Conservation (phyloP, 1,139 yeast species). For the Yamadazyma dushanensis region DNA sequence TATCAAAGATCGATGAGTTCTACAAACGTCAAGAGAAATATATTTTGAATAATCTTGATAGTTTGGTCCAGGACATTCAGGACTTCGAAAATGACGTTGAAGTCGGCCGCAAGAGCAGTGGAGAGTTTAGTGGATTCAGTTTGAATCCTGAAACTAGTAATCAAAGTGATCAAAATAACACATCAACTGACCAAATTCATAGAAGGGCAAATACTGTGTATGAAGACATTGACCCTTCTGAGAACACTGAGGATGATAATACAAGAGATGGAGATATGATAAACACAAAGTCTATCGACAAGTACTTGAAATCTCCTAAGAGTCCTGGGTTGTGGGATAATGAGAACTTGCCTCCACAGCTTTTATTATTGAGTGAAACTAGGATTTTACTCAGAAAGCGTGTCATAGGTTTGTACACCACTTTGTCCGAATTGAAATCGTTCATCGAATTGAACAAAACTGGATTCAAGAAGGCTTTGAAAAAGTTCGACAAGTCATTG, state of each 20-base stretch:
- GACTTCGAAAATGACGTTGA: slow-evolving; percentile 38
- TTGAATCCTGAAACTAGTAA: slow-evolving; percentile 9
- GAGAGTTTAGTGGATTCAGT: slow-evolving; percentile 12
- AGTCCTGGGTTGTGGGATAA: slow-evolving; percentile 38
- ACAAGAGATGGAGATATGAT: slow-evolving; percentile 1
- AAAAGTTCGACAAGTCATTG: slow-evolving; percentile 68
- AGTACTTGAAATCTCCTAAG: slow-evolving; percentile 40
- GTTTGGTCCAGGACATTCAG: slow-evolving; percentile 52
- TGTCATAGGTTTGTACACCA: slow-evolving; percentile 56
- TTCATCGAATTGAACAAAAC: slow-evolving; percentile 66
- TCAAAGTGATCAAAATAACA: slow-evolving; percentile 4
- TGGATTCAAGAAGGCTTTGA: slow-evolving; percentile 67
- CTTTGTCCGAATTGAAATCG: slow-evolving; percentile 64
- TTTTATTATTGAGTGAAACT: slow-evolving; percentile 40
- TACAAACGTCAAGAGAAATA: slow-evolving; percentile 53
- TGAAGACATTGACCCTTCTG: slow-evolving; percentile 14
- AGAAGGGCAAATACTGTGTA: background rate
- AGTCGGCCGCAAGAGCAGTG: slow-evolving; percentile 12
- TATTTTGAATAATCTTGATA: slow-evolving; percentile 49
- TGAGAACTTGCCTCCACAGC: slow-evolving; percentile 37
- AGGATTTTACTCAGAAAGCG: slow-evolving; percentile 57
- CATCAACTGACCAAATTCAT: background rate
- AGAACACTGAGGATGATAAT: slow-evolving; percentile 28
- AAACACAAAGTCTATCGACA: slow-evolving; percentile 31
- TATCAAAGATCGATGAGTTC: slow-evolving; percentile 59